Evolutionary conservation across 1,284 basidiomycete species (phyloP), one percentile per base, ranked within the genome.

Genomic region (Taiwanofungus camphoratus): DNA sequence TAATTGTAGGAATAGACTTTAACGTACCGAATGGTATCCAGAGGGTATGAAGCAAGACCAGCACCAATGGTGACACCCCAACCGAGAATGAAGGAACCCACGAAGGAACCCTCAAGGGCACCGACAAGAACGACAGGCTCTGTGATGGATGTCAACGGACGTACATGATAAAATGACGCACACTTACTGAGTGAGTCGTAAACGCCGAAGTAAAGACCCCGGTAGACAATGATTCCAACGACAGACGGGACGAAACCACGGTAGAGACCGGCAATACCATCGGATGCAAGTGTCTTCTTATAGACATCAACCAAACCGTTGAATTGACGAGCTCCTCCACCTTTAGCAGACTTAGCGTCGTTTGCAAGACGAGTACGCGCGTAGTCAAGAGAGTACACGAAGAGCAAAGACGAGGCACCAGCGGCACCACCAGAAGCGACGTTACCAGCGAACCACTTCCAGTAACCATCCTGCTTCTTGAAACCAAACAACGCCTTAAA

Each of bases 361-460:
- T 94, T 95, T 65, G 93, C 92, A 54, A 96, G 85, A 79, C 93
- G 92, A 45, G 93, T 96, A 86, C 93, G 92, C 52, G 93, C 93
- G 62, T 92, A 95, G 62, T 96, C 93, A 52, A 97, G 84, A 29
- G 93, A 95, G 82, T 97, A 96, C 67, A 96, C 93, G 69, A 97
- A 96, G 64, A 97, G 84, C 43, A 95, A 73, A 27, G 94, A 97
- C 6, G 92, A 88, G 50, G 92, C 92, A 85, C 92, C 92, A 65
- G 92, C 92, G 56, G 87, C 92, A 82, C 86, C 92, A 91, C 94
- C 94, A 57, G 92, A 95, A 39, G 92, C 92, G 55, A 97, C 82
- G 66, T 95, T 95, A 57, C 89, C 89, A 66, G 67, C 86, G 60
- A 92, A 91, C 88, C 88, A 92, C 64, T 60, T 88, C 86, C 87